Percentiles rank a stretch among this genome's conserved stretches.
Conservation (phyloP, 495 filamentous ascomycete genomes). For the Entonaema liquescens region DNA sequence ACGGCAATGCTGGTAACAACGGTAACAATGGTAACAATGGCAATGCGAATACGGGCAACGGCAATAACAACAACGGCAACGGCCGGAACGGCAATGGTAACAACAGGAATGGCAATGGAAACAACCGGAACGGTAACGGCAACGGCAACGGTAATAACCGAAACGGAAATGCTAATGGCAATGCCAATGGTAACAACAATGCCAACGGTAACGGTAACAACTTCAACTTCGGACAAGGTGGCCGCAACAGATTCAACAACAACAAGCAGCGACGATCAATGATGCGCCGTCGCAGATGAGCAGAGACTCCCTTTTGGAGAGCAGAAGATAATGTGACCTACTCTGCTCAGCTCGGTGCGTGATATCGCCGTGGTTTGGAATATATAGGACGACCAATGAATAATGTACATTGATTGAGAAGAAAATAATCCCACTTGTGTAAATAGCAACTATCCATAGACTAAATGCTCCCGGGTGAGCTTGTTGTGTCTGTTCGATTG, state of each 20-base stretch:
- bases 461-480: constrained; percentile 3
- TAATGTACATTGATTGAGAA: constrained; percentile 4
- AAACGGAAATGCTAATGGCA: too few relatives aligned
- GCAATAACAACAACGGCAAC: not conserved
- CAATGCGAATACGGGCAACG: not conserved
- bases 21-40: not conserved
- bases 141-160: not conserved
- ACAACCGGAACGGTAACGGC: constrained; percentile 4
- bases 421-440: not conserved
- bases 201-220: not conserved
- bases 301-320: not conserved
- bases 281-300: not conserved
- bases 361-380: not conserved
- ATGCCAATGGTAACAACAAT: not conserved
- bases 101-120: not conserved
- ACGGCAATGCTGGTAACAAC: not conserved
- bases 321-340: not conserved
- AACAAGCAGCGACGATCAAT: constrained; percentile 1
- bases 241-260: not conserved
- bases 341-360: not conserved
- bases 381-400: not conserved
- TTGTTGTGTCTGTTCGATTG: not conserved
- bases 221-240: not conserved
- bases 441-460: constrained; percentile 4
- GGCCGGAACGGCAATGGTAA: not conserved